Conservation (phyloP, 176 grass and related monocot genomes). For the Phoenix roebelenii region DNA sequence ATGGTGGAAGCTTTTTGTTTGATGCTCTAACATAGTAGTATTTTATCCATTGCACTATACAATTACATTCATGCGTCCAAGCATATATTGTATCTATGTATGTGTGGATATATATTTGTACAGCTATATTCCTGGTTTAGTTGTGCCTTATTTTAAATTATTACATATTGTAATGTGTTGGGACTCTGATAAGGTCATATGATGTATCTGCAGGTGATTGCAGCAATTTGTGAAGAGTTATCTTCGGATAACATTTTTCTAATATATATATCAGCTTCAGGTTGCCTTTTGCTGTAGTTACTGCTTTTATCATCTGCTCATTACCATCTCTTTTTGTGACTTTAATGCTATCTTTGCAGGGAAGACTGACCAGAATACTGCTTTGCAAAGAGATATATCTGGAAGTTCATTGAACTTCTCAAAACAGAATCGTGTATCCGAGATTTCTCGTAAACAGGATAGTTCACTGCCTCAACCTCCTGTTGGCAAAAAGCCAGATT, state of each 20-base stretch:
- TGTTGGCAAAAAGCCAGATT: constrained; percentile 26
- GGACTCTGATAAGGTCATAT: constrained; percentile 3
- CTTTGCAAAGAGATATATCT: constrained; percentile 44
- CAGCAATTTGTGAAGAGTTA: constrained; percentile 79
- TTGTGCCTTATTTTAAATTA: no score
- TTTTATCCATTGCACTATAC: no score
- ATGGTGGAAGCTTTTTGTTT: no score
- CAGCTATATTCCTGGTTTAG: no score
- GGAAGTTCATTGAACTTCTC: constrained; percentile 26
- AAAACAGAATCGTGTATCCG: not conserved
- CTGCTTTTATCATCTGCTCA: constrained; percentile 13
- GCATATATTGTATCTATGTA: no score
- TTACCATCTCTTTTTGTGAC: constrained; percentile 19
- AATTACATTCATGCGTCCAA: no score
- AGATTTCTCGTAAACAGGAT: constrained; percentile 3
- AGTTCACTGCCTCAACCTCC: constrained; percentile 7
- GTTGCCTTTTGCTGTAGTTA: constrained; percentile 37
- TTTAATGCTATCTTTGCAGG: constrained; percentile 27
- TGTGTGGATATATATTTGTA: no score
- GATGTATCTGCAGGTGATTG: constrained; percentile 54
- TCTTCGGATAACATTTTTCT: constrained; percentile 76
- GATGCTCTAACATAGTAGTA: no score
- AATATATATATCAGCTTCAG: constrained; percentile 93
- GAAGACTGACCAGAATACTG: constrained; percentile 38
- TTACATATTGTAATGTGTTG: constrained; percentile 5